These are phyloP conservation scores for Rhinocladiella similis DNA, from an alignment of 2,329 filamentous ascomycete species.

Conservation along the genomic window DNA sequence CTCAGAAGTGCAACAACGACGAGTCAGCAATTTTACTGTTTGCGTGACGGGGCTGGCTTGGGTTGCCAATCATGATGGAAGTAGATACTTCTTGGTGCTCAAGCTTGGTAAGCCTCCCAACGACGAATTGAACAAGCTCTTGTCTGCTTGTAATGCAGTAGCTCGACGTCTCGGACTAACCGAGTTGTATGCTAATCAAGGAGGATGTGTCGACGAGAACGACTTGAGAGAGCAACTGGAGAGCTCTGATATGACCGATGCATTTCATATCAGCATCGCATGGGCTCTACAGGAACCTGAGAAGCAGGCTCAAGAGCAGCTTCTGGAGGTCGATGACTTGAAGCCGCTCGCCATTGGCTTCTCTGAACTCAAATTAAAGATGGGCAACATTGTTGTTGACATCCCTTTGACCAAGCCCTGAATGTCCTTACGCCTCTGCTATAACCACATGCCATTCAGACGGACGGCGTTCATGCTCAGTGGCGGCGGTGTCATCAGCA, in stretches of 20 bases:
- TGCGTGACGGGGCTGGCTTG: slow-evolving; percentile 55
- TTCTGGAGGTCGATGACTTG: slow-evolving; percentile 23
- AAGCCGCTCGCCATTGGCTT: slow-evolving; percentile 53
- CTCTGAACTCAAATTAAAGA: slow-evolving; percentile 68
- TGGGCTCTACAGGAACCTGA: slow-evolving; percentile 69
- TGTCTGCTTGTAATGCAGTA: slow-evolving; percentile 66
- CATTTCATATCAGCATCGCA: slow-evolving; percentile 86
- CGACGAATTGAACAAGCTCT: slow-evolving; percentile 60
- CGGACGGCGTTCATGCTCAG: too few relatives aligned
- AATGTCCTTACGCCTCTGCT: not conserved
- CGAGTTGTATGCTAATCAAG: slow-evolving; percentile 60
- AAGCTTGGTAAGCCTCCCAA: slow-evolving; percentile 54
- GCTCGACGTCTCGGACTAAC: slow-evolving; percentile 65
- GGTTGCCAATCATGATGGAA: slow-evolving; percentile 66
- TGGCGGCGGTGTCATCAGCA: too few relatives aligned
- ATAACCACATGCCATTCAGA: not conserved
- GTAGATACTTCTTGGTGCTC: slow-evolving; percentile 82
- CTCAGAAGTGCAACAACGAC: slow-evolving; percentile 38
- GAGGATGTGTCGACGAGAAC: not conserved
- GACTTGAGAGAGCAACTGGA: slow-evolving; percentile 28
- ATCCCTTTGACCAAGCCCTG: slow-evolving; percentile 14
- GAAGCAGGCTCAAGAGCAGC: slow-evolving; percentile 40
- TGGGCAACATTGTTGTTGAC: slow-evolving; percentile 65
- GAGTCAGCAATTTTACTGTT: slow-evolving; percentile 49
- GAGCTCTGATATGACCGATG: slow-evolving; percentile 48